Percentiles rank a stretch among this genome's conserved stretches.
Conservation (phyloP, 2,329 filamentous ascomycete species). For the Zasmidium cellare region DNA sequence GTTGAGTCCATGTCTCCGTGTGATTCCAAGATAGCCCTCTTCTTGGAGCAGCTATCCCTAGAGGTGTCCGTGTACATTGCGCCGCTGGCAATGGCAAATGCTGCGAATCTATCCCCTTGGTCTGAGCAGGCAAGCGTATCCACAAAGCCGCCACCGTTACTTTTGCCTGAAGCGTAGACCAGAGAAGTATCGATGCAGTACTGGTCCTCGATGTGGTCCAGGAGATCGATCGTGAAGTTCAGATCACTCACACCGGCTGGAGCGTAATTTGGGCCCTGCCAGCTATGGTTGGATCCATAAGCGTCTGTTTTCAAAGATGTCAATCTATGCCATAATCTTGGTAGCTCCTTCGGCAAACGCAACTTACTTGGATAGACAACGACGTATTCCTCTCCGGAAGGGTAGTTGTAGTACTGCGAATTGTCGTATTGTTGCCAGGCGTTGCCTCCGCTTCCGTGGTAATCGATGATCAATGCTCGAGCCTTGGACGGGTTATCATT, state of each 20-base stretch:
- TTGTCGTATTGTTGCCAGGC: slow-evolving; percentile 42
- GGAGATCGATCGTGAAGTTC: slow-evolving; percentile 46
- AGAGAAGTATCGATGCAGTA: slow-evolving; percentile 49
- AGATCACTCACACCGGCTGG: slow-evolving; percentile 42
- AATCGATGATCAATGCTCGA: slow-evolving; percentile 48
- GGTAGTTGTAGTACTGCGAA: slow-evolving; percentile 47
- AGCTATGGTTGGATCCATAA: slow-evolving; percentile 39
- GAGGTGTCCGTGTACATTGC: slow-evolving; percentile 44
- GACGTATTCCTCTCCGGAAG: slow-evolving; percentile 46
- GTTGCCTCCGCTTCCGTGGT: slow-evolving; percentile 43
- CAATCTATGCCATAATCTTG: too few relatives aligned
- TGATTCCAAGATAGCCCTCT: slow-evolving; percentile 44
- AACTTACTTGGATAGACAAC: slow-evolving; percentile 43
- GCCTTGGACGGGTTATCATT: slow-evolving; percentile 16
- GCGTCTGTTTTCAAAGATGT: too few relatives aligned
- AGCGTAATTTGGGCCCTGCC: slow-evolving; percentile 45
- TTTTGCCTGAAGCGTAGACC: slow-evolving; percentile 54
- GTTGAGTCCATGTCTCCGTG: slow-evolving; percentile 45
- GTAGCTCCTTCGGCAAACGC: too few relatives aligned
- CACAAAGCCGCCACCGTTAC: slow-evolving; percentile 54
- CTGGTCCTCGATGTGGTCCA: slow-evolving; percentile 38
- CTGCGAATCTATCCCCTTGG: slow-evolving; percentile 47
- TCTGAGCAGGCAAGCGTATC: slow-evolving; percentile 48
- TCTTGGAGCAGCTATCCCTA: slow-evolving; percentile 27
- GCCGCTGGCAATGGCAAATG: slow-evolving; percentile 51